These are phyloP conservation scores for Phytopythium boreale DNA, from an alignment of 352 stramenopile genomes.

Conservation along the genomic window DNA sequence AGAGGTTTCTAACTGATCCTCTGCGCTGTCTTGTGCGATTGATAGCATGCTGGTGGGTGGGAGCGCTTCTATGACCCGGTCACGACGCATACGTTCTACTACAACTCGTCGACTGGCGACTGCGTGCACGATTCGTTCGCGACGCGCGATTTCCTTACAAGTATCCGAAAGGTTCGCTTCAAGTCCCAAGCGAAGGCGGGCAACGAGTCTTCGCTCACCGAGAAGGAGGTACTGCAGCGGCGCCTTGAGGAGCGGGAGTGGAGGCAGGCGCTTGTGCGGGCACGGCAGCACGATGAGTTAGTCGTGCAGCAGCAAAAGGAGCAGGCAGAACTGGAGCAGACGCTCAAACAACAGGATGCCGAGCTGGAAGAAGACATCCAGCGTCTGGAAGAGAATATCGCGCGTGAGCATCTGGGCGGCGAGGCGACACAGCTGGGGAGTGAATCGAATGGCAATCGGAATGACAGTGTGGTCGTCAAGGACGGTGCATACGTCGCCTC, in stretches of 20 bases:
- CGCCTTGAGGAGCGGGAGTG: slow-evolving; percentile 66
- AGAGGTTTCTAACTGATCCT: neutral
- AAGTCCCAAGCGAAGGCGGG: slow-evolving; percentile 10
- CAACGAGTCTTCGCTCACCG: slow-evolving; percentile 22
- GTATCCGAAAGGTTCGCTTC: slow-evolving; percentile 23
- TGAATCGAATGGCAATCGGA: neutral
- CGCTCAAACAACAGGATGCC: slow-evolving; percentile 27
- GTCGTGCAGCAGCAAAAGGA: slow-evolving; percentile 22
- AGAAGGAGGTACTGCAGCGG: slow-evolving; percentile 43
- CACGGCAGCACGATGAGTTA: slow-evolving; percentile 34
- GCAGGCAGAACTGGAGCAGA: slow-evolving; percentile 10
- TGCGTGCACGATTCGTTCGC: slow-evolving; percentile 57
- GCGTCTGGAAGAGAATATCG: slow-evolving; percentile 50
- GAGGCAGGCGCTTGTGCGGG: slow-evolving; percentile 51
- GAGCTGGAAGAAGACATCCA: slow-evolving; percentile 36
- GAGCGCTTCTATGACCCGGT: slow-evolving; percentile 53
- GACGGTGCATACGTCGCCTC: slow-evolving; percentile 60
- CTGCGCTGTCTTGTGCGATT: neutral
- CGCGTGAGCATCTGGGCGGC: slow-evolving; percentile 44
- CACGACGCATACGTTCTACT: slow-evolving; percentile 63
- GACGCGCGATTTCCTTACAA: slow-evolving; percentile 29
- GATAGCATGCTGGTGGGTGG: slow-evolving; percentile 39
- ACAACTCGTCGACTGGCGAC: slow-evolving; percentile 56
- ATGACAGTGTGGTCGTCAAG: slow-evolving; percentile 9
- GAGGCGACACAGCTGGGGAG: neutral